Evolutionary conservation across 495 filamentous ascomycete genomes (phyloP).

Genomic region (Aspergillus sclerotiicarbonarius): DNA sequence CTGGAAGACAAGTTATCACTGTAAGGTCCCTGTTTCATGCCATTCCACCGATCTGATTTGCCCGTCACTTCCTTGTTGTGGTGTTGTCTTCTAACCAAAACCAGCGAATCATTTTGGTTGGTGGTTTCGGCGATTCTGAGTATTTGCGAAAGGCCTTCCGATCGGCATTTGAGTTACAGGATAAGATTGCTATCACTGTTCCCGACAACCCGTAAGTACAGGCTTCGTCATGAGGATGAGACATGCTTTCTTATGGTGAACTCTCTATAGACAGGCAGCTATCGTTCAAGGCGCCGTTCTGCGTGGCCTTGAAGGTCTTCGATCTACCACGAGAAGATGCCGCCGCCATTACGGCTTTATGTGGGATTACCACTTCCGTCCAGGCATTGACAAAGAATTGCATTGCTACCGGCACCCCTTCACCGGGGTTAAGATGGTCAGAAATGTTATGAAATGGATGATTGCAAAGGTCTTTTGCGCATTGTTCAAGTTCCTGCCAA

Average conservation of each 20-base stretch:
- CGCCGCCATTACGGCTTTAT: constrained; percentile 8
- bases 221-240: not conserved
- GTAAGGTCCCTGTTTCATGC: constrained; percentile 22
- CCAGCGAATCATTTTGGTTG: constrained; percentile 63
- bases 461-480: constrained; percentile 10
- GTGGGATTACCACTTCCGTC: not conserved
- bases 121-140: constrained; percentile 64
- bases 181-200: constrained; percentile 8
- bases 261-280: constrained; percentile 7
- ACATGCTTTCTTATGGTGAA: not conserved
- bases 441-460: constrained; percentile 7
- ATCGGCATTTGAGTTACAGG: constrained; percentile 41
- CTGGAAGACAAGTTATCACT: constrained; percentile 6
- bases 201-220: constrained; percentile 9
- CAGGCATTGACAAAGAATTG: not conserved
- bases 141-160: constrained; percentile 46
- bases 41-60: not conserved
- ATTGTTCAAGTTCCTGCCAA: not conserved
- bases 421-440: not conserved
- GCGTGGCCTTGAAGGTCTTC: constrained; percentile 6
- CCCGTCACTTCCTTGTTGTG: constrained; percentile 5
- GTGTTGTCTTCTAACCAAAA: constrained; percentile 20
- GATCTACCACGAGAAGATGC: not conserved
- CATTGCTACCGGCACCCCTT: not conserved
- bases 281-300: constrained; percentile 12